phyloP scores from a whole-genome alignment of 257 asterid genomes.

The Apocynum venetum region DNA sequence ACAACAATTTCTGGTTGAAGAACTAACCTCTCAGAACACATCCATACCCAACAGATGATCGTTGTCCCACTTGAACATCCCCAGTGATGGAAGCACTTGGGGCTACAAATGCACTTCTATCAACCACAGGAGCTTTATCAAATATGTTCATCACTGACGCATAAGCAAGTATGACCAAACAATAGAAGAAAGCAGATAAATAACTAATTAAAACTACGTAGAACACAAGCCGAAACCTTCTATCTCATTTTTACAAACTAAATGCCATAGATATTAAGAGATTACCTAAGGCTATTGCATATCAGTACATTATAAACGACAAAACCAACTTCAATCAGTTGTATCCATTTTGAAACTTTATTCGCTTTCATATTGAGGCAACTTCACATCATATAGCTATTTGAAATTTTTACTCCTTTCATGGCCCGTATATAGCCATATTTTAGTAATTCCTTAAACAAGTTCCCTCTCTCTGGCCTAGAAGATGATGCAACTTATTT shows the following conservation, averaged over 20 bases:
- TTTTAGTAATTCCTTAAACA: not conserved
- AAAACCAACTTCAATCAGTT: not conserved
- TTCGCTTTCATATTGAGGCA: not conserved
- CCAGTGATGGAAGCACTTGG: constrained; percentile 86
- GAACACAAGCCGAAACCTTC: not conserved
- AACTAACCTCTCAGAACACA: constrained; percentile 74
- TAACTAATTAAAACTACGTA: not conserved
- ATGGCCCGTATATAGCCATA: not conserved
- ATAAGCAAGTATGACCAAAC: constrained; percentile 9
- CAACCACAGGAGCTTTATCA: constrained; percentile 71
- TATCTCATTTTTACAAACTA: not conserved
- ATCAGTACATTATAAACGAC: not conserved
- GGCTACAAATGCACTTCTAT: constrained; percentile 67
- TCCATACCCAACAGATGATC: constrained; percentile 85
- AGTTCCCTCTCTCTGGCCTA: not conserved
- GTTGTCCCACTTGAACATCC: constrained; percentile 65
- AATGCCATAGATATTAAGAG: not conserved
- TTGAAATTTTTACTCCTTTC: not conserved
- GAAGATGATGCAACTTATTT: not conserved
- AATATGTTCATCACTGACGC: constrained; percentile 59
- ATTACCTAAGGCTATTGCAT: not conserved
- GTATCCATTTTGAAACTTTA: not conserved
- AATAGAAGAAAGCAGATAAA: not conserved
- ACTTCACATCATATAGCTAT: not conserved
- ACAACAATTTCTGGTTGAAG: not conserved